phyloP scores from a whole-genome alignment of 23 red algal species.

The Cyanidioschyzon merolae region DNA sequence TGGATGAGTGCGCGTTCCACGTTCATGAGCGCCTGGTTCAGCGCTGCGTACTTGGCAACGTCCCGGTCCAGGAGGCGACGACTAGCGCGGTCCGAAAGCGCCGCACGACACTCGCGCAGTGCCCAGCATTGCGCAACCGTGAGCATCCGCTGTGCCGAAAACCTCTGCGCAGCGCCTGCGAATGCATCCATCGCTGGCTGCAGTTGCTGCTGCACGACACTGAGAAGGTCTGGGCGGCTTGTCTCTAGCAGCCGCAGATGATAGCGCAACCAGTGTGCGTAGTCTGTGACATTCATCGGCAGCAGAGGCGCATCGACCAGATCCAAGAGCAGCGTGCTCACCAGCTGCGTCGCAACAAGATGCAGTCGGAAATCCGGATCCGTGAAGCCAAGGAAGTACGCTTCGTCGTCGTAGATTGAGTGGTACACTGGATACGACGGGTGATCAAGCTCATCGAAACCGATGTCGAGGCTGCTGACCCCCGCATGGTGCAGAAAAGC shows the following conservation, averaged over 20 bases:
- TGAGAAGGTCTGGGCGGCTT: background rate
- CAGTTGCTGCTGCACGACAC: background rate
- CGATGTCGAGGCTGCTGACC: background rate
- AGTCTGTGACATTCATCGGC: constrained; percentile 9
- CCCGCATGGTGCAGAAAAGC: constrained; percentile 13
- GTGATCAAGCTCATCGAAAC: constrained; percentile 6
- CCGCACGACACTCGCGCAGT: background rate
- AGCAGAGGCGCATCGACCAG: background rate
- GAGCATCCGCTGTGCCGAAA: background rate
- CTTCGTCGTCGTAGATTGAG: constrained; percentile 9
- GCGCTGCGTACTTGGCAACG: background rate
- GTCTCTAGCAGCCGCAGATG: background rate
- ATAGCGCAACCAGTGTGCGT: constrained; percentile 1
- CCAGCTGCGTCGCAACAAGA: background rate
- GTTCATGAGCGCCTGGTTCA: constrained; percentile 11
- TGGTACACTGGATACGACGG: constrained; percentile 17
- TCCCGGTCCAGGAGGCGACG: background rate
- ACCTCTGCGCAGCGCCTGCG: background rate
- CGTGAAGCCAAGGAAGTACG: background rate
- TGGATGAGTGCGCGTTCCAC: constrained; percentile 8
- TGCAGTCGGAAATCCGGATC: background rate
- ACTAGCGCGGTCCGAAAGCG: background rate
- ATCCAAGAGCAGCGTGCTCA: background rate
- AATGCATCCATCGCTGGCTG: background rate
- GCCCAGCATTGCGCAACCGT: background rate